These are phyloP conservation scores for Chytriomyces sp. DNA, from an alignment of 192 early-diverging fungal genomes.

Conservation along the genomic window DNA sequence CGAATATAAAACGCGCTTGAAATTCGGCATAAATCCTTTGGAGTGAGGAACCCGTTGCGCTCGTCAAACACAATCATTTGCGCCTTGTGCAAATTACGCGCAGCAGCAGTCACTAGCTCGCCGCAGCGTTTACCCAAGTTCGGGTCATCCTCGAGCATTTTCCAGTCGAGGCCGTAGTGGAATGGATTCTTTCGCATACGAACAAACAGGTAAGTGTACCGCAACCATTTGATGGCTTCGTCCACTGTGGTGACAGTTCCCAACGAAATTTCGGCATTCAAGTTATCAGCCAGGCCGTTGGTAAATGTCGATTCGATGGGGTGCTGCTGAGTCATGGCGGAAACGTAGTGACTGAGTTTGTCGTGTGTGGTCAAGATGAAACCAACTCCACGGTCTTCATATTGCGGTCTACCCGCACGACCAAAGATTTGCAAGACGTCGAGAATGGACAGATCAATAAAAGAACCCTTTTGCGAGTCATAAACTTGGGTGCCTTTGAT, in stretches of 20 bases:
- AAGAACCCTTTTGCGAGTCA: constrained; percentile 89
- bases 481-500: constrained; percentile 99
- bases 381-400: constrained; percentile 91
- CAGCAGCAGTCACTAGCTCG: constrained; percentile 81
- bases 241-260: constrained; percentile 95
- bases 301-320: constrained; percentile 97
- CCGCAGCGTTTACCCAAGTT: constrained; percentile 76
- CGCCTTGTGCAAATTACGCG: constrained; percentile 72
- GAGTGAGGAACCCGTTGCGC: constrained; percentile 78
- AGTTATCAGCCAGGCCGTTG: constrained; percentile 83
- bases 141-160: constrained; percentile 79
- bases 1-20: constrained; percentile 92
- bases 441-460: constrained; percentile 92
- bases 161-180: constrained; percentile 86
- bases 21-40: constrained; percentile 93
- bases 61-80: constrained; percentile 95
- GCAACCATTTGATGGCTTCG: constrained; percentile 95
- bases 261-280: constrained; percentile 96
- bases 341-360: constrained; percentile 90
- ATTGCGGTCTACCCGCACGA: constrained; percentile 88
- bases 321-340: constrained; percentile 92
- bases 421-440: constrained; percentile 99
- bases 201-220: constrained; percentile 96
- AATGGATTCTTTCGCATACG: constrained; percentile 96
- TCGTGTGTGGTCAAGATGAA: constrained; percentile 95